A percentile compares a stretch with the other conserved stretches of the same genome.
These are phyloP conservation scores for Epichloe gansuensis DNA, from an alignment of 2,329 filamentous ascomycete species.

Conservation along the genomic window DNA sequence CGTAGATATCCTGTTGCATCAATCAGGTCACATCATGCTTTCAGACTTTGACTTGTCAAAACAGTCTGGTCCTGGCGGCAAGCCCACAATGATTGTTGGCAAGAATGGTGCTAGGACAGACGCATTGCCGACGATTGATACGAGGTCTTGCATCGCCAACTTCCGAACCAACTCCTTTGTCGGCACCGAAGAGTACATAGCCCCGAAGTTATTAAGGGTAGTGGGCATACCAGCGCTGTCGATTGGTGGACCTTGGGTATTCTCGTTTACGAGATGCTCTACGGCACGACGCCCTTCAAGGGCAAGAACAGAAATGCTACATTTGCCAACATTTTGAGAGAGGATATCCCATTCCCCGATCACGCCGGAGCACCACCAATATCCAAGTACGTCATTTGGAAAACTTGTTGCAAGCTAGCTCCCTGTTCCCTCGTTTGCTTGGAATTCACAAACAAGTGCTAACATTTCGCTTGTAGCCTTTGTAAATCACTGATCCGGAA, in stretches of 20 bases:
- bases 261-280: slow-evolving; percentile 97
- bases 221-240: slow-evolving; percentile 93
- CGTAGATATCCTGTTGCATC: slow-evolving; percentile 86
- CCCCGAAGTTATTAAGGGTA: slow-evolving; percentile 96
- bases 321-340: slow-evolving; percentile 90
- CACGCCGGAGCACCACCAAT: slow-evolving; percentile 72
- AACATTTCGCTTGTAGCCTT: slow-evolving; percentile 42
- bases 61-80: slow-evolving; percentile 89
- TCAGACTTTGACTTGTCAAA: slow-evolving; percentile 98
- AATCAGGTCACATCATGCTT: slow-evolving; percentile 99
- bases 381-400: slow-evolving; percentile 60
- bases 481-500: slow-evolving; percentile 97
- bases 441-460: neutral
- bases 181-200: slow-evolving; percentile 97
- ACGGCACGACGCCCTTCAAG: slow-evolving; percentile 97
- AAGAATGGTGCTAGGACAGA: slow-evolving; percentile 78
- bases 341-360: slow-evolving; percentile 94
- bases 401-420: no score
- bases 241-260: slow-evolving; percentile 99
- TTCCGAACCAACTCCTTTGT: slow-evolving; percentile 98
- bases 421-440: neutral
- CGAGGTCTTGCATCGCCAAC: slow-evolving; percentile 94
- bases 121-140: slow-evolving; percentile 92
- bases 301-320: slow-evolving; percentile 98
- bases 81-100: slow-evolving; percentile 93